A percentile compares a stretch with the other conserved stretches of the same genome.
These are phyloP conservation scores for Hypoxylon intermedium DNA, from an alignment of 495 filamentous ascomycete genomes.

Conservation along the genomic window DNA sequence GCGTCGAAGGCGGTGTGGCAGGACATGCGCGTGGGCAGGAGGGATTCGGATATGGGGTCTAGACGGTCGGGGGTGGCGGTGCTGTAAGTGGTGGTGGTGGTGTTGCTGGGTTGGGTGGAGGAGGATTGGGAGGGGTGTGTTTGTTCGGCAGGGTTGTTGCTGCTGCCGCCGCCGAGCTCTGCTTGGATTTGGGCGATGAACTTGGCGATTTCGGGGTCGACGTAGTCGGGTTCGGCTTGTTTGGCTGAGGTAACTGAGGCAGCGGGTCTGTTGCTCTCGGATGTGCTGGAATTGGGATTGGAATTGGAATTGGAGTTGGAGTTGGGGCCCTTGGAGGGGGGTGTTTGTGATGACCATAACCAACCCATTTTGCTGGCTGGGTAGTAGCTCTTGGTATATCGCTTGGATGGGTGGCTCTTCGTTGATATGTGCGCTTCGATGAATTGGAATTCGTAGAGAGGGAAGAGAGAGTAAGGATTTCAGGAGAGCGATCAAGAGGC, in stretches of 20 bases:
- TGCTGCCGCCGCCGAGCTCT: slow-evolving; percentile 34
- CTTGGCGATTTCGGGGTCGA: slow-evolving; percentile 52
- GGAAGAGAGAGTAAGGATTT: neutral
- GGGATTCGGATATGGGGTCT: slow-evolving; percentile 59
- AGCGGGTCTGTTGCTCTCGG: slow-evolving; percentile 15
- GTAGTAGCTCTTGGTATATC: slow-evolving; percentile 3
- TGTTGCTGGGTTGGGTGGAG: slow-evolving; percentile 13
- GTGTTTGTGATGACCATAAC: slow-evolving; percentile 54
- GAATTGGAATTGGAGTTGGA: slow-evolving; percentile 8
- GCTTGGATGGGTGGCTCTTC: slow-evolving; percentile 2
- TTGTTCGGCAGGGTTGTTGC: slow-evolving; percentile 8
- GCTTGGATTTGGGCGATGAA: slow-evolving; percentile 50
- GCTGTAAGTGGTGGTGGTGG: neutral
- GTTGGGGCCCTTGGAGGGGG: slow-evolving; percentile 25
- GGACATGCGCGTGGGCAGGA: slow-evolving; percentile 81
- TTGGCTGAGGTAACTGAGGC: slow-evolving; percentile 30
- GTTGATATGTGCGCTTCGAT: slow-evolving; percentile 13
- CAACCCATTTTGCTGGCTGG: slow-evolving; percentile 56
- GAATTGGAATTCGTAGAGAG: slow-evolving; percentile 5
- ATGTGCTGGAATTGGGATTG: slow-evolving; percentile 10
- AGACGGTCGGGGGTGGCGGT: slow-evolving; percentile 20
- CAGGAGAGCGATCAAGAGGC: slow-evolving; percentile 9
- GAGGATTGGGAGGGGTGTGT: slow-evolving; percentile 23
- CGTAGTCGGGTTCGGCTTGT: slow-evolving; percentile 27
- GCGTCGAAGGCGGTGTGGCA: slow-evolving; percentile 90